Percentiles rank a stretch among this genome's conserved stretches.
Conservation (phyloP, 2,329 filamentous ascomycete species). For the Talaromyces pinophilus region DNA sequence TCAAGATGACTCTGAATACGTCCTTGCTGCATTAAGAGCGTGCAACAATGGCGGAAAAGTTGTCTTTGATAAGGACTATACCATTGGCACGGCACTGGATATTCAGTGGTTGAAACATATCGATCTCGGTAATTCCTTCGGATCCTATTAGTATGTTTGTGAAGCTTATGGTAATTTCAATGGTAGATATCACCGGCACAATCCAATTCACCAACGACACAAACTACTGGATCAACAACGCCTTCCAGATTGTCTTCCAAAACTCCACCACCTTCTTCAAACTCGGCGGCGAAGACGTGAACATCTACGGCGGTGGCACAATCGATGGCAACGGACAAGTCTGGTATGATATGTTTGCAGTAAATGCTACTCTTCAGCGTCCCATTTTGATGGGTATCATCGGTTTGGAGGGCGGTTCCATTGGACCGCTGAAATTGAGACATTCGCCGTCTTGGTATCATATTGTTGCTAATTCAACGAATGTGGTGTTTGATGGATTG, state of each 20-base stretch:
- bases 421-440: conserved; percentile 61
- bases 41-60: conserved; percentile 67
- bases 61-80: conserved; percentile 61
- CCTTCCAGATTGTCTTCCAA: conserved; percentile 66
- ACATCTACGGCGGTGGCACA: conserved; percentile 66
- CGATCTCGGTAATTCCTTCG: conserved; percentile 55
- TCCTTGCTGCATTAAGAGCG: conserved; percentile 57
- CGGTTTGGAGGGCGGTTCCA: conserved; percentile 58
- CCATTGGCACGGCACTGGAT: conserved; percentile 64
- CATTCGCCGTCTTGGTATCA: conserved; percentile 66
- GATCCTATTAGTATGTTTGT: no score
- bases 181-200: conserved; percentile 57
- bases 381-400: conserved; percentile 61
- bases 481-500: conserved; percentile 65
- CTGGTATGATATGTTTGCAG: conserved; percentile 65
- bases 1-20: conserved; percentile 53
- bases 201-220: conserved; percentile 67
- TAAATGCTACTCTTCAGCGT: conserved; percentile 58
- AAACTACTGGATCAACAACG: conserved; percentile 66
- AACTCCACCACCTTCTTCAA: conserved; percentile 69
- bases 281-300: conserved; percentile 65
- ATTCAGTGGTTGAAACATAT: conserved; percentile 65
- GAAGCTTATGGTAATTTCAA: not conserved
- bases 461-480: conserved; percentile 64
- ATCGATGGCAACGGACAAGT: conserved; percentile 66